A percentile compares a stretch with the other conserved stretches of the same genome.
Evolutionary conservation across 306 rosid genomes (phyloP).

Genomic region (Rubus idaeus): DNA sequence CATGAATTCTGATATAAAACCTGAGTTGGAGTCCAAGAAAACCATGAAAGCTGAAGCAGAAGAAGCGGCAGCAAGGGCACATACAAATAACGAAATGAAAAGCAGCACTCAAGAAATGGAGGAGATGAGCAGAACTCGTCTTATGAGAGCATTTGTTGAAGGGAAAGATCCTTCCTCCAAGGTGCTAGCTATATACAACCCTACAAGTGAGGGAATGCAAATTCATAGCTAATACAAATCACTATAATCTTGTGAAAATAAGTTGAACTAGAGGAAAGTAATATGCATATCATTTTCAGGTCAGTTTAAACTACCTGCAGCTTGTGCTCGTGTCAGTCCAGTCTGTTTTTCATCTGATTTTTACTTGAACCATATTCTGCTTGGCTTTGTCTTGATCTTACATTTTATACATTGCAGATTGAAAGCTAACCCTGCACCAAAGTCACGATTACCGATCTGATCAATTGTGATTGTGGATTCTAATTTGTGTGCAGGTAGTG

Average conservation of each 20-base stretch:
- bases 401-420: background rate
- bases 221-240: background rate
- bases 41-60: conserved; percentile 10
- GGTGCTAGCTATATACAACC: background rate
- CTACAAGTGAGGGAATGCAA: background rate
- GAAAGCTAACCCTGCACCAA: background rate
- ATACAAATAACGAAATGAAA: background rate
- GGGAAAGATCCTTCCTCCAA: conserved; percentile 8
- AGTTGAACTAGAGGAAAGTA: background rate
- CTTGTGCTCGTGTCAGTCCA: background rate
- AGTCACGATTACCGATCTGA: background rate
- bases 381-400: background rate
- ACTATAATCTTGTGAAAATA: background rate
- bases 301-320: background rate
- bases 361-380: background rate
- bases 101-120: background rate
- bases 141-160: conserved; percentile 2
- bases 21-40: background rate
- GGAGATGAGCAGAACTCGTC: conserved; percentile 3
- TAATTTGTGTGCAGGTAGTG: conserved; percentile 37
- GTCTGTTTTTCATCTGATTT: background rate
- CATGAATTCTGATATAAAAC: conserved; percentile 1
- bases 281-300: background rate
- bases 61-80: background rate
- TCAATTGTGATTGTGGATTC: background rate